Evolutionary conservation across 306 rosid species (phyloP), one percentile per base, ranked within the genome.

Genomic region (Alnus glutinosa): DNA sequence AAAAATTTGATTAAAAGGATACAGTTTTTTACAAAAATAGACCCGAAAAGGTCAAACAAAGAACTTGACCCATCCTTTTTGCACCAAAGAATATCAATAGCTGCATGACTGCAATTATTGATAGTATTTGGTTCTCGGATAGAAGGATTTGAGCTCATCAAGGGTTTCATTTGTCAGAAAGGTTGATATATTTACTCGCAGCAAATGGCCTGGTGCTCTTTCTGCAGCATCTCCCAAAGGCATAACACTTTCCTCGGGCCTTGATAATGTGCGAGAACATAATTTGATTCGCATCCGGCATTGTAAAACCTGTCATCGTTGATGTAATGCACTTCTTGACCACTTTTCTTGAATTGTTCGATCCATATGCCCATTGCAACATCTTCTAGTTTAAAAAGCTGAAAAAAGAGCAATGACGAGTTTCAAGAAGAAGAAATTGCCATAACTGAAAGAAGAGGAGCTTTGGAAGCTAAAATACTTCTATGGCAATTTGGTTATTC

Each of bases 301-400:
- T 92, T 94, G 89, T 84, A 83, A 83, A 94, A 94, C 84, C 87
- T 88, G n/a, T 89, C 93, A 14, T 94, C 97, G 13, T 81, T 87
- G 57, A 55, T 80, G 85, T 92, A 94, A 69, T 86, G 87, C 58
- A 94, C 90, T 89, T 87, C 91, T 78, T 84, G 85, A 50, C 90
- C 93, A 32, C 89, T 78, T 34, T 86, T 87, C 79, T 77, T 88
- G 92, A 88, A 89, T 66, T 88, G 87, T 81, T 92, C 92, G 42
- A 94, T 86, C 97, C 98, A 94, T 79, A 94, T 90, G 42, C 98
- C 97, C 94, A 91, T 87, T 70, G 98, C 98, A 81, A 94, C 98
- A 81, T 94, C 98, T 87, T 94, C 98, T 55, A 94, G 85, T 87
- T 94, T 94, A 78, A 94, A 94, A 59, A 92, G 92, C 98, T 94